Evolutionary conservation across 805 yeast species (phyloP).

Genomic region (Wickerhamomyces ciferrii): DNA sequence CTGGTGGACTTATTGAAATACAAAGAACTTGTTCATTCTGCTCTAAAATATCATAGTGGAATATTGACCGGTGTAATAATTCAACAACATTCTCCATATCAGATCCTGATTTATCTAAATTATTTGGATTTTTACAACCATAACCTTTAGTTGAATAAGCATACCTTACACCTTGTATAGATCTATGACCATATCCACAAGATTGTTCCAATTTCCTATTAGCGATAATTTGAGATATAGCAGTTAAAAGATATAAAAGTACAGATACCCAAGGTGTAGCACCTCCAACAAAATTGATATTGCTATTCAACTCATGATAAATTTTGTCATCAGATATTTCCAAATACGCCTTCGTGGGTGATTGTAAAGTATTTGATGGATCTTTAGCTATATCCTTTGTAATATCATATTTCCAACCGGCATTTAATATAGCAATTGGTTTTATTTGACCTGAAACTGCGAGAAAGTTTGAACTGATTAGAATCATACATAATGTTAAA

Average conservation of each 20-base stretch:
- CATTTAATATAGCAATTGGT: not conserved
- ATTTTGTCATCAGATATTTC: not conserved
- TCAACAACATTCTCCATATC: not conserved
- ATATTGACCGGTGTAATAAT: not conserved
- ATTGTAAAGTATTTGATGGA: not conserved
- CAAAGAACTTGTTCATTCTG: not conserved
- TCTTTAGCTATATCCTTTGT: not conserved
- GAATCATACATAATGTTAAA: not conserved
- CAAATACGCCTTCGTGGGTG: not conserved
- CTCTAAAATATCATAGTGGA: not conserved
- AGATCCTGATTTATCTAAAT: not conserved
- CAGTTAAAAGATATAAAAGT: not conserved
- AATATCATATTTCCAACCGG: not conserved
- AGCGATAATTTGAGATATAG: not conserved
- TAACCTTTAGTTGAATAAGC: not conserved
- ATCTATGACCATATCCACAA: not conserved
- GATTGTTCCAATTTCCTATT: not conserved
- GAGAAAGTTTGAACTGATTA: not conserved
- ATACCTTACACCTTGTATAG: not conserved
- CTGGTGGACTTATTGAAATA: not conserved
- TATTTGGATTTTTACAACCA: not conserved
- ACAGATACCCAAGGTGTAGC: not conserved
- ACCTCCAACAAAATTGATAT: not conserved
- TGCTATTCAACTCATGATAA: not conserved
- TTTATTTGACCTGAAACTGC: not conserved